Conservation (phyloP, 768 basidiomycete species). For the Leccinum barrowsii region DNA sequence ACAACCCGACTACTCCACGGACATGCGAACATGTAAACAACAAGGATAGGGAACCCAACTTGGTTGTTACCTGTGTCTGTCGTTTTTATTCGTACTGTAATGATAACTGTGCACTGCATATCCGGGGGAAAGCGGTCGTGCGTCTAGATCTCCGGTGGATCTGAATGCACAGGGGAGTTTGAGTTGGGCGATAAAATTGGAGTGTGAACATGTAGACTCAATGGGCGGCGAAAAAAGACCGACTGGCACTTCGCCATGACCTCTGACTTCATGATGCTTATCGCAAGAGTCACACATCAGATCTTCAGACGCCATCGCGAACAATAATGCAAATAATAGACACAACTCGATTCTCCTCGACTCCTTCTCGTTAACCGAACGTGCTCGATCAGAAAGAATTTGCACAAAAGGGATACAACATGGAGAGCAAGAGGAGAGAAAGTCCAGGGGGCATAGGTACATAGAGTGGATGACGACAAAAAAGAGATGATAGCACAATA, state of each 20-base stretch:
- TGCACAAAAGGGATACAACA: conserved; percentile 22
- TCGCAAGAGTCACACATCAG: no score
- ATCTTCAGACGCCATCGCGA: not conserved
- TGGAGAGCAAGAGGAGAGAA: not conserved
- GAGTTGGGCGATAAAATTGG: not conserved
- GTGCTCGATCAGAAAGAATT: not conserved
- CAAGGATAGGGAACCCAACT: not conserved
- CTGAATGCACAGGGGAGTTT: not conserved
- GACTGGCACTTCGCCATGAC: no score
- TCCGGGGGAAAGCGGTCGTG: not conserved
- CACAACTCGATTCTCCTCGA: not conserved
- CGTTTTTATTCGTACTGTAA: no score
- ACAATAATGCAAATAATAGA: not conserved
- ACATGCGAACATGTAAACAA: not conserved
- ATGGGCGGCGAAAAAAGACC: no score
- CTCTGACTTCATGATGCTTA: no score
- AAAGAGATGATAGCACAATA: not conserved
- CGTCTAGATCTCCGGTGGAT: not conserved
- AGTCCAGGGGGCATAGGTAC: conserved; percentile 25
- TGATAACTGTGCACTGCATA: not conserved
- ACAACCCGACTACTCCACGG: not conserved
- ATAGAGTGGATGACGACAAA: conserved; percentile 18
- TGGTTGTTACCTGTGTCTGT: no score
- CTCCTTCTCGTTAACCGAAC: not conserved
- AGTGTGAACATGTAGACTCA: not conserved